Base-by-base conservation (phyloP, 2,329 filamentous ascomycete species). In the Beauveria australis region DNA sequence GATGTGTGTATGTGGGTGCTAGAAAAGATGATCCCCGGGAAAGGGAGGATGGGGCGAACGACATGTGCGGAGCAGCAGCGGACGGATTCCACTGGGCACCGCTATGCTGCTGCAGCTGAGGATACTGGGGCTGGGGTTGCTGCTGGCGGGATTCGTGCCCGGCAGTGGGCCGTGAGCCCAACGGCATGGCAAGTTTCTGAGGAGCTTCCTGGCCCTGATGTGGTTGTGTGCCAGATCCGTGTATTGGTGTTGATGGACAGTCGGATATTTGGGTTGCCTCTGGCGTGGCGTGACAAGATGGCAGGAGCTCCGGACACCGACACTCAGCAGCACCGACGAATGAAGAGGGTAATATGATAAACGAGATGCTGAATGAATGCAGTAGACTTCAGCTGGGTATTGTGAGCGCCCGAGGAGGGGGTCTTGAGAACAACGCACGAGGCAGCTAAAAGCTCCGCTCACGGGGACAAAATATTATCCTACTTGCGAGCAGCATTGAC, bases 1-100 rank as follows among this genome's bases (percentile, higher is more conserved):
- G 57, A 40, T 53, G 41, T 16, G 40, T 47, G 4, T 28, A 28
- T 22, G 37, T 12, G n/a, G 40, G 48, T 24, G 57, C 57, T 22
- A 47, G n/a, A 9, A 53, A 55, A 10, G 51, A 54, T 24, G 59
- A 48, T 3, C 18, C 51, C 28, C 51, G 49, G 16, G 52, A 46
- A 26, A 49, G 53, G 49, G 52, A 48, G 12, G 51, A 55, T 41
- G 54, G 54, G 19, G 48, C 9, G 43, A 58, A 44, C 62, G 62
- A 57, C 63, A 62, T 61, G 63, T 47, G n/a, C 22, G 44, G 46
- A 24, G 47, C 30, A n/a, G 18, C 37, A 41, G n/a, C 46, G n/a
- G 58, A 48, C 24, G 43, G 22, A 53, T 53, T 30, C 51, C 49
- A 60, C 51, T 60, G 49, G 43, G 48, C 9, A 49, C n/a, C 46